phyloP scores from a whole-genome alignment of 768 basidiomycete species.

The Xerocomellus intermedius region DNA sequence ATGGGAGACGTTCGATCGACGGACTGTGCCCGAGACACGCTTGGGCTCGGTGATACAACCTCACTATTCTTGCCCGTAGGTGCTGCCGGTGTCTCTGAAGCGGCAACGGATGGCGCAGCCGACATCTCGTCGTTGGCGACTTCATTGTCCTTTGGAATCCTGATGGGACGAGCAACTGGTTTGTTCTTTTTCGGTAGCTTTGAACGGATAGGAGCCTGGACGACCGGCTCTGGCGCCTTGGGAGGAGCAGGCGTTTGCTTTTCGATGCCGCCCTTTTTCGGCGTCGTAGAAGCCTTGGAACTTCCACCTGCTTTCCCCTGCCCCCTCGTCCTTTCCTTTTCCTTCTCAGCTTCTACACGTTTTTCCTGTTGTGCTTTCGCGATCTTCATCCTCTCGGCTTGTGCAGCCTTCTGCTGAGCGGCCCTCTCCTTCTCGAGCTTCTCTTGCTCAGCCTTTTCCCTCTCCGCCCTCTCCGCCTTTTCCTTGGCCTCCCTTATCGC shows the following conservation, averaged over 20 bases:
- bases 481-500: slow-evolving; percentile 40
- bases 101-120: slow-evolving; percentile 42
- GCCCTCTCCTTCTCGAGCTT: slow-evolving; percentile 38
- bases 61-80: slow-evolving; percentile 34
- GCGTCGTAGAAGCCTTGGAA: slow-evolving; percentile 20
- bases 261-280: slow-evolving; percentile 17
- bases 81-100: slow-evolving; percentile 47
- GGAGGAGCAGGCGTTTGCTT: slow-evolving; percentile 20
- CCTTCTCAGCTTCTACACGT: slow-evolving; percentile 28
- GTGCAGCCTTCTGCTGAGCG: slow-evolving; percentile 32
- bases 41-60: slow-evolving; percentile 47
- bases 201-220: slow-evolving; percentile 73
- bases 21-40: slow-evolving; percentile 61
- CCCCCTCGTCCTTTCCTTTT: slow-evolving; percentile 29
- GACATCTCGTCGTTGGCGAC: slow-evolving; percentile 40
- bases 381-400: slow-evolving; percentile 37
- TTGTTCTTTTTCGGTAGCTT: slow-evolving; percentile 85
- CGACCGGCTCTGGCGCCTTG: slow-evolving; percentile 35
- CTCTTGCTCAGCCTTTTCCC: slow-evolving; percentile 39
- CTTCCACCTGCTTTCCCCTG: slow-evolving; percentile 23
- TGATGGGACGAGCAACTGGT: slow-evolving; percentile 57
- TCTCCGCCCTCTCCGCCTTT: slow-evolving; percentile 33
- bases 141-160: slow-evolving; percentile 60
- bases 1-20: slow-evolving; percentile 46
- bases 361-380: slow-evolving; percentile 35